A percentile compares a stretch with the other conserved stretches of the same genome.
phyloP scores from a whole-genome alignment of 2,329 filamentous ascomycete genomes.

The Penicillium sp. region DNA sequence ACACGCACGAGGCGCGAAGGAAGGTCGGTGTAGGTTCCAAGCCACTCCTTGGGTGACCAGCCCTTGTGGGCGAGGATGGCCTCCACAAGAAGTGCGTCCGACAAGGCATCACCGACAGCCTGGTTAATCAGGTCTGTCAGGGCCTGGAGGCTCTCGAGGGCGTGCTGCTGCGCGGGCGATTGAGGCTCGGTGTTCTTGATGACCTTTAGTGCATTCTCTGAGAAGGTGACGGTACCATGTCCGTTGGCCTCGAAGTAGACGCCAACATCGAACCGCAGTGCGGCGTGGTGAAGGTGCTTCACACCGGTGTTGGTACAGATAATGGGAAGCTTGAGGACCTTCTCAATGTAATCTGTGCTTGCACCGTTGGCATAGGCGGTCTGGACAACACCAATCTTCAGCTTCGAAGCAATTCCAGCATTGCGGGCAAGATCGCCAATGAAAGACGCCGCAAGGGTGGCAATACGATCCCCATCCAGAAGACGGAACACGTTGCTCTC shows the following conservation, averaged over 20 bases:
- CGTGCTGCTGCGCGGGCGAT: slow-evolving; percentile 86
- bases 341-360: slow-evolving; percentile 86
- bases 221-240: slow-evolving; percentile 95
- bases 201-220: slow-evolving; percentile 71
- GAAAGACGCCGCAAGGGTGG: slow-evolving; percentile 88
- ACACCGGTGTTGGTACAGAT: slow-evolving; percentile 94
- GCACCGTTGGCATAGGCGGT: slow-evolving; percentile 97
- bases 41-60: slow-evolving; percentile 89
- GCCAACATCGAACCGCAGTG: slow-evolving; percentile 88
- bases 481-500: slow-evolving; percentile 81
- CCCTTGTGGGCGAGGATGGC: slow-evolving; percentile 92
- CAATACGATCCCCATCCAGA: slow-evolving; percentile 94
- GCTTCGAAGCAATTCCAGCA: slow-evolving; percentile 72
- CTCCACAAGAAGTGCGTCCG: slow-evolving; percentile 93
- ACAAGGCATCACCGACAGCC: slow-evolving; percentile 92
- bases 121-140: slow-evolving; percentile 95
- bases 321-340: slow-evolving; percentile 82
- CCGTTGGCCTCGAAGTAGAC: slow-evolving; percentile 99
- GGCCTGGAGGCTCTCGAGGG: slow-evolving; percentile 78
- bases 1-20: slow-evolving; percentile 94
- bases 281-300: slow-evolving; percentile 97
- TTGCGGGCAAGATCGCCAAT: slow-evolving; percentile 82
- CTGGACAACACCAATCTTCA: slow-evolving; percentile 92
- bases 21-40: slow-evolving; percentile 86
- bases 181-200: slow-evolving; percentile 80